Evolutionary conservation across 1,284 basidiomycete species (phyloP), one percentile per base, ranked within the genome.

Genomic region (Cryptococcus sp.): DNA sequence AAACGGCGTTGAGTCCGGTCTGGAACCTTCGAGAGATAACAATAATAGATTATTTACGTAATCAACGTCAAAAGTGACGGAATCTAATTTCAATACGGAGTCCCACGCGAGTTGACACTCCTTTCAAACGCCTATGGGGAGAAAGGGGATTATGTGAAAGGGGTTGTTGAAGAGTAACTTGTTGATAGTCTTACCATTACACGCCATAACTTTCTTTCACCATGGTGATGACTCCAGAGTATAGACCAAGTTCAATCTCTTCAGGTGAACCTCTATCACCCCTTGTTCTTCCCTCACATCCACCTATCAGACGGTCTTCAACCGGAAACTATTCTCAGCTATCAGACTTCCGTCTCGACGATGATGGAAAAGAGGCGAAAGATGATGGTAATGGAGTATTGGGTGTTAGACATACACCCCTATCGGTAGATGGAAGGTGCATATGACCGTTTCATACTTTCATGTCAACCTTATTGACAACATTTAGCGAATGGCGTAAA

Each of bases 361-460:
- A 56, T 30, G 62, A 64, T 6, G 53, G 54, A 55, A 60, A 58
- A 35, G 44, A 53, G 50, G 58, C 58, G 34, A 57, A 67, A 7
- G 35, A 48, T 31, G 55, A 64, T 32, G 58, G 60, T 4, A 67
- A 58, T 36, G 80, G 83, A 5, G 81, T 84, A 55, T 83, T 86
- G 51, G 87, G 86, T 8, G 69, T 93, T 46, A 79, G 79, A 42
- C 86, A 91, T 76, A 80, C 82, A 30, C 77, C 79, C 23, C 65
- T 82, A 7, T 82, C 76, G 64, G 76, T 93, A 50, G 83, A 89
- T 66, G 83, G 88, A 42, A 85, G 83, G 88, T 90, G 76, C 84
- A 87, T 76, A 11, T 23, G 10, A 31, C 10, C 49, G 15, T 5
- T 32, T 23, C n/a, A 0, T 0, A 11, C 23, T 2, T 15, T 13